Conservation (phyloP, 1,139 yeast species). For the Kluyveromyces sp. region DNA sequence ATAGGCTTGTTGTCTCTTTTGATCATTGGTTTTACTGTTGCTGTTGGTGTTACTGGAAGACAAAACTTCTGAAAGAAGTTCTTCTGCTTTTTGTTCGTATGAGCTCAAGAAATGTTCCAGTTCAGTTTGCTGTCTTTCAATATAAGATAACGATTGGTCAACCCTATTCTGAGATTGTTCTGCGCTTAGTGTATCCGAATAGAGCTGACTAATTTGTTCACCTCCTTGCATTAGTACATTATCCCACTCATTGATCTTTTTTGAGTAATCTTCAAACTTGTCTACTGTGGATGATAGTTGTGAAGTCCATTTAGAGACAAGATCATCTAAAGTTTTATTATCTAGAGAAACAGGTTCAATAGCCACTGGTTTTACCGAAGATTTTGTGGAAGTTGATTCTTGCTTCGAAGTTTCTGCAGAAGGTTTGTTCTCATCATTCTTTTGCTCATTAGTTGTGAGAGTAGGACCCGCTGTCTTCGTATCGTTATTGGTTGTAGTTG, state of each 20-base stretch:
- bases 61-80: constrained; percentile 37
- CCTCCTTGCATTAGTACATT: constrained; percentile 76
- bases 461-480: constrained; percentile 15
- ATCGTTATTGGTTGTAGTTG: constrained; percentile 15
- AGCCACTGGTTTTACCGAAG: constrained; percentile 39
- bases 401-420: constrained; percentile 6
- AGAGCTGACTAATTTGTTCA: constrained; percentile 70
- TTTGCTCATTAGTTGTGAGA: constrained; percentile 30
- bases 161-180: constrained; percentile 79
- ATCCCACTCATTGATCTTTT: constrained; percentile 79
- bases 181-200: constrained; percentile 71
- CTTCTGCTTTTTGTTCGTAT: constrained; percentile 80
- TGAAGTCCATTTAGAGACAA: constrained; percentile 87
- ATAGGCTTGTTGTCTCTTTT: constrained; percentile 85
- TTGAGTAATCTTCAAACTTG: constrained; percentile 71
- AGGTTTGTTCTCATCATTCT: constrained; percentile 14
- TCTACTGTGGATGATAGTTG: constrained; percentile 68
- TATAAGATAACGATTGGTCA: constrained; percentile 79
- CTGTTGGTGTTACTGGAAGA: constrained; percentile 28
- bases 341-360: constrained; percentile 73
- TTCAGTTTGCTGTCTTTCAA: constrained; percentile 89
- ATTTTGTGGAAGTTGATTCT: constrained; percentile 23
- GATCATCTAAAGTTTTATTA: constrained; percentile 87
- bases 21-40: constrained; percentile 42
- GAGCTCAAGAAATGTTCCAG: constrained; percentile 73